These are phyloP conservation scores for Panicum miliaceum DNA, from an alignment of 176 grass and related monocot genomes.

Conservation along the genomic window DNA sequence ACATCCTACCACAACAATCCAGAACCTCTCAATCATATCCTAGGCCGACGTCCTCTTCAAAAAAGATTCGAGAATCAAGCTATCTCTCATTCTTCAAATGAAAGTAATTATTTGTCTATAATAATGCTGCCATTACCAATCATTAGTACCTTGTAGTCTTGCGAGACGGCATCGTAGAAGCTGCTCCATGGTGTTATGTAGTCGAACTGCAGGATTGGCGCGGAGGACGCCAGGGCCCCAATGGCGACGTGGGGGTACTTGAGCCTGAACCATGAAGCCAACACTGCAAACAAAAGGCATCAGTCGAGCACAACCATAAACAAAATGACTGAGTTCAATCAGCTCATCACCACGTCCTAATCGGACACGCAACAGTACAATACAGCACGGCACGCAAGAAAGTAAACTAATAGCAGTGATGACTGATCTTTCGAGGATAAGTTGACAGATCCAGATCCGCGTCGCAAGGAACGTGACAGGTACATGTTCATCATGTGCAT, in stretches of 20 bases:
- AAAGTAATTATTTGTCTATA: neutral
- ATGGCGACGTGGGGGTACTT: slow-evolving; percentile 94
- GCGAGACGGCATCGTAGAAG: slow-evolving; percentile 84
- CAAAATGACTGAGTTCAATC: neutral
- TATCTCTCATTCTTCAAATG: too few relatives aligned
- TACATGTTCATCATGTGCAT: neutral
- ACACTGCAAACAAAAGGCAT: slow-evolving; percentile 55
- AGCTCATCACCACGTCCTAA: neutral
- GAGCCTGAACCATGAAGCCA: slow-evolving; percentile 94
- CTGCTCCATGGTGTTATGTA: slow-evolving; percentile 73
- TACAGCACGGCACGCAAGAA: neutral
- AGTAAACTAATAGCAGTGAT: neutral
- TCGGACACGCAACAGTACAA: neutral
- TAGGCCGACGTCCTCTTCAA: neutral
- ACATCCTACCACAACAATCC: too few relatives aligned
- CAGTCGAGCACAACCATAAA: neutral
- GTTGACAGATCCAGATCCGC: neutral
- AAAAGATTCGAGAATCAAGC: too few relatives aligned
- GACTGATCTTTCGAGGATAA: neutral
- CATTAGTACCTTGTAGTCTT: slow-evolving; percentile 73
- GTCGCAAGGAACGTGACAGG: neutral
- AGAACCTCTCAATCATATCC: neutral
- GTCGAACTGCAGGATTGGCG: slow-evolving; percentile 92
- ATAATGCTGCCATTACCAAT: neutral
- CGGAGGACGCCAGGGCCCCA: slow-evolving; percentile 84